Evolutionary conservation across 2,329 filamentous ascomycete genomes (phyloP).

Genomic region (Bipolaris sorokiniana): DNA sequence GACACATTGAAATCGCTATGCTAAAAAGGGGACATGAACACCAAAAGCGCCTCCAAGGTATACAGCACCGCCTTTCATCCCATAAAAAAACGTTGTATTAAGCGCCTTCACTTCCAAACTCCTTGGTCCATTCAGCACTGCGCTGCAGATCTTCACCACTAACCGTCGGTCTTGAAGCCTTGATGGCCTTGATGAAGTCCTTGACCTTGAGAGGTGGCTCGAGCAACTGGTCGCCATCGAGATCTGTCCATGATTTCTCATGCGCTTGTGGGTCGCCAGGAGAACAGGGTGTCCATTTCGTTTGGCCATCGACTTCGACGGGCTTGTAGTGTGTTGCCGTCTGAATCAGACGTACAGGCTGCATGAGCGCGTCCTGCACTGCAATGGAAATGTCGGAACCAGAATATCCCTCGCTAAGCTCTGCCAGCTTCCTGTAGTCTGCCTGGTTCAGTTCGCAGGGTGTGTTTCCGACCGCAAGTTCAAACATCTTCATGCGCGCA

Average conservation of each 20-base stretch:
- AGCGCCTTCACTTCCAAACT: slow-evolving; percentile 91
- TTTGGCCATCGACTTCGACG: slow-evolving; percentile 71
- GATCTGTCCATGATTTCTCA: slow-evolving; percentile 92
- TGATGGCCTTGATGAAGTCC: slow-evolving; percentile 93
- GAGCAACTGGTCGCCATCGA: slow-evolving; percentile 81
- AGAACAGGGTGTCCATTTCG: slow-evolving; percentile 86
- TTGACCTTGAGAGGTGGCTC: slow-evolving; percentile 87
- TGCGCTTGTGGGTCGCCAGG: slow-evolving; percentile 84
- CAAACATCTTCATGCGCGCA: slow-evolving; percentile 93
- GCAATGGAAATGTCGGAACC: slow-evolving; percentile 95
- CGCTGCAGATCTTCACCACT: slow-evolving; percentile 81
- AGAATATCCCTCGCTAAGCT: slow-evolving; percentile 90
- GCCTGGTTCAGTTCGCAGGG: slow-evolving; percentile 79
- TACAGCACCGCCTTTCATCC: slow-evolving; percentile 2
- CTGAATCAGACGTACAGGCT: slow-evolving; percentile 94
- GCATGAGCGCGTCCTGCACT: slow-evolving; percentile 96
- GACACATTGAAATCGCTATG: slow-evolving; percentile 13
- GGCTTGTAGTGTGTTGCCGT: slow-evolving; percentile 98
- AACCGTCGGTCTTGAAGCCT: slow-evolving; percentile 86
- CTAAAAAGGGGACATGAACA: slow-evolving; percentile 17
- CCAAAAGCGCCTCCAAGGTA: slow-evolving; percentile 19
- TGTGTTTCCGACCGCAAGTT: slow-evolving; percentile 89
- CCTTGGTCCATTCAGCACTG: slow-evolving; percentile 91
- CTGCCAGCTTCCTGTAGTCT: slow-evolving; percentile 80
- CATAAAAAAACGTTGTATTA: slow-evolving; percentile 35